These are phyloP conservation scores for Jamesozyma hellenica DNA, from an alignment of 805 yeast genomes.

Conservation along the genomic window DNA sequence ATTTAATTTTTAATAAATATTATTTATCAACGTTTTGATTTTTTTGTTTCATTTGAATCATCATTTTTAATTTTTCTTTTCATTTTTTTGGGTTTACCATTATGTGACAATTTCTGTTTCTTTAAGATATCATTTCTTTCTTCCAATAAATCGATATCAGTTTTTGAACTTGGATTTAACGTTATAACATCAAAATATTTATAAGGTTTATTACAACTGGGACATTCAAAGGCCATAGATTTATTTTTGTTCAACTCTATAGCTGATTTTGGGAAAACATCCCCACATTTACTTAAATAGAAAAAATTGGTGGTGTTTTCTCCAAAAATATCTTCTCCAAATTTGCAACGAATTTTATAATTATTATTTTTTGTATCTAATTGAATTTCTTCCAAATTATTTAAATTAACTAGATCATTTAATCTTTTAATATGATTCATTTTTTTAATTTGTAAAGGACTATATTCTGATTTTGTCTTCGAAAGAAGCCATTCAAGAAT, in stretches of 20 bases:
- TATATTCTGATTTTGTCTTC: slow-evolving; percentile 18
- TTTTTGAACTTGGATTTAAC: slow-evolving; percentile 25
- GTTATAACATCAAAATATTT: slow-evolving; percentile 30
- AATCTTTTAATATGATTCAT: slow-evolving; percentile 31
- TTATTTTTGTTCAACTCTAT: slow-evolving; percentile 16
- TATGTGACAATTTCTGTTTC: slow-evolving; percentile 27
- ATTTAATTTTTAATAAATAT: not conserved
- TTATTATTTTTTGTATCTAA: slow-evolving; percentile 1
- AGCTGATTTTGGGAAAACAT: slow-evolving; percentile 31
- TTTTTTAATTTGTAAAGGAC: slow-evolving; percentile 17
- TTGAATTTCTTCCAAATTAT: slow-evolving; percentile 19
- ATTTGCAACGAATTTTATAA: slow-evolving; percentile 10
- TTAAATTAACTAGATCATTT: slow-evolving; percentile 38
- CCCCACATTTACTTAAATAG: slow-evolving; percentile 40
- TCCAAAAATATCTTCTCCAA: slow-evolving; percentile 29
- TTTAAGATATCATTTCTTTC: slow-evolving; percentile 20
- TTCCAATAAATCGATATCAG: slow-evolving; percentile 15
- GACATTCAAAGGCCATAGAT: slow-evolving; percentile 26
- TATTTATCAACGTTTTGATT: slow-evolving; percentile 12
- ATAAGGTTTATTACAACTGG: slow-evolving; percentile 31
- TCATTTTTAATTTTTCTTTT: too few relatives aligned
- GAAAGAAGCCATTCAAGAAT: slow-evolving; percentile 46
- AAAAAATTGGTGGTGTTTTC: slow-evolving; percentile 31
- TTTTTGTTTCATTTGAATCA: too few relatives aligned
- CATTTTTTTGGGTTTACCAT: slow-evolving; percentile 25